Evolutionary conservation across 2,329 filamentous ascomycete species (phyloP).

Genomic region (Gyromitra esculenta): DNA sequence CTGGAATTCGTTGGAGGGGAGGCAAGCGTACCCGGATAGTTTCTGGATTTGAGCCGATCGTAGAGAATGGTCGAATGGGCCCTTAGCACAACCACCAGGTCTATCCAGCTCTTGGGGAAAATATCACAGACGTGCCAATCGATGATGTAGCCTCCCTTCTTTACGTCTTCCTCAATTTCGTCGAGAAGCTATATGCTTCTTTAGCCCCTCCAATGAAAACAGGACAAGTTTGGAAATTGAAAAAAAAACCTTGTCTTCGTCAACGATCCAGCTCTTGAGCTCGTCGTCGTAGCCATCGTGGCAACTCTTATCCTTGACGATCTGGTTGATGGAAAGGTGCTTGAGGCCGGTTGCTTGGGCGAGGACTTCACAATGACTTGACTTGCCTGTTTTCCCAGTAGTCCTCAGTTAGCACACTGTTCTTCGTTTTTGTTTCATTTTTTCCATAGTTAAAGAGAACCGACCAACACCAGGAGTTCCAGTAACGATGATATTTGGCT

Average conservation of each 20-base stretch:
- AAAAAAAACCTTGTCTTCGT: constrained; percentile 85
- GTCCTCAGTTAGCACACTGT: constrained; percentile 8
- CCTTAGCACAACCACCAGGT: constrained; percentile 89
- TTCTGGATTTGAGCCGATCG: constrained; percentile 74
- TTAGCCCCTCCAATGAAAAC: constrained; percentile 29
- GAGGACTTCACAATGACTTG: constrained; percentile 85
- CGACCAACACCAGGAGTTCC: constrained; percentile 86
- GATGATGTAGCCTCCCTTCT: constrained; percentile 83
- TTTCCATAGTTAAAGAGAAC: constrained; percentile 6
- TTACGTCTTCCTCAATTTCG: constrained; percentile 82
- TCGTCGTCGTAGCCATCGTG: constrained; percentile 89
- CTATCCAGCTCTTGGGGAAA: constrained; percentile 92
- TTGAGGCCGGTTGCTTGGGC: constrained; percentile 78
- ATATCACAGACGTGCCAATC: constrained; percentile 99
- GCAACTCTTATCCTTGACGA: constrained; percentile 88
- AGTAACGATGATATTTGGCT: constrained; percentile 92
- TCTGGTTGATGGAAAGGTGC: constrained; percentile 87
- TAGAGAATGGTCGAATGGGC: constrained; percentile 83
- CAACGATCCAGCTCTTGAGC: constrained; percentile 87
- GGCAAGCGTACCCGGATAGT: constrained; percentile 46
- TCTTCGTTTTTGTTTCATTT: background rate
- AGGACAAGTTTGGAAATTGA: background rate
- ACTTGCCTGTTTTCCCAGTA: constrained; percentile 71
- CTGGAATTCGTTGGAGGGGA: background rate
- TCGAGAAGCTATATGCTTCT: constrained; percentile 76